Percentiles rank a stretch among this genome's conserved stretches.
These are phyloP conservation scores for Saposhnikovia divaricata DNA, from an alignment of 129 eudicot species.

Conservation along the genomic window DNA sequence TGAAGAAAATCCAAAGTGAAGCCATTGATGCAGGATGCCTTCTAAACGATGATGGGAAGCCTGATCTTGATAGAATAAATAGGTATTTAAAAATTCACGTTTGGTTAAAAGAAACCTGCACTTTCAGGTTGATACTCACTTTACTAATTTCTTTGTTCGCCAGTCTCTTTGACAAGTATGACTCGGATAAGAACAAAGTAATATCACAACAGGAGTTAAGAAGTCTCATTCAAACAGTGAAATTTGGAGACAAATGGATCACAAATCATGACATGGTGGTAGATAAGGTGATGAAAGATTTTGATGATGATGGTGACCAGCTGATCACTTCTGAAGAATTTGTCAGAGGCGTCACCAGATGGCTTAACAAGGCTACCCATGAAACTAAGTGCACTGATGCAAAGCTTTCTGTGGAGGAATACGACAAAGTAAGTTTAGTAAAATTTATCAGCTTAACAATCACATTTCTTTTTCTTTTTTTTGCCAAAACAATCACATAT, in stretches of 20 bases:
- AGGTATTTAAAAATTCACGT: neutral
- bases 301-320: slow-evolving; percentile 17
- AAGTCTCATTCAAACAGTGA: slow-evolving; percentile 6
- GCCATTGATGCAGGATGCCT: slow-evolving; percentile 19
- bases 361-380: slow-evolving; percentile 14
- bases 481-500: neutral
- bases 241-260: slow-evolving; percentile 16
- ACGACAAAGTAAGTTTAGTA: slow-evolving; percentile 1
- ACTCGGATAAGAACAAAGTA: slow-evolving; percentile 11
- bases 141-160: neutral
- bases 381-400: neutral
- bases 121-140: neutral
- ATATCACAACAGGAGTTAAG: slow-evolving; percentile 21
- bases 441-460: neutral
- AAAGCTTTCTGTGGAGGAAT: slow-evolving; percentile 6
- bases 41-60: slow-evolving; percentile 25
- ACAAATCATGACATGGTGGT: slow-evolving; percentile 13
- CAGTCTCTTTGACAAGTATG: slow-evolving; percentile 23
- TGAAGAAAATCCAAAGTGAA: slow-evolving; percentile 21
- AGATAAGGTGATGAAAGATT: slow-evolving; percentile 14
- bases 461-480: too few relatives aligned
- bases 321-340: slow-evolving; percentile 21
- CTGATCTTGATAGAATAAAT: slow-evolving; percentile 15
- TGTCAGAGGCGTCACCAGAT: slow-evolving; percentile 6
- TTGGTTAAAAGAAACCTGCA: neutral